Percentiles rank a stretch among this genome's conserved stretches.
These are phyloP conservation scores for Alternaria arborescens DNA, from an alignment of 2,329 filamentous ascomycete species.

Conservation along the genomic window DNA sequence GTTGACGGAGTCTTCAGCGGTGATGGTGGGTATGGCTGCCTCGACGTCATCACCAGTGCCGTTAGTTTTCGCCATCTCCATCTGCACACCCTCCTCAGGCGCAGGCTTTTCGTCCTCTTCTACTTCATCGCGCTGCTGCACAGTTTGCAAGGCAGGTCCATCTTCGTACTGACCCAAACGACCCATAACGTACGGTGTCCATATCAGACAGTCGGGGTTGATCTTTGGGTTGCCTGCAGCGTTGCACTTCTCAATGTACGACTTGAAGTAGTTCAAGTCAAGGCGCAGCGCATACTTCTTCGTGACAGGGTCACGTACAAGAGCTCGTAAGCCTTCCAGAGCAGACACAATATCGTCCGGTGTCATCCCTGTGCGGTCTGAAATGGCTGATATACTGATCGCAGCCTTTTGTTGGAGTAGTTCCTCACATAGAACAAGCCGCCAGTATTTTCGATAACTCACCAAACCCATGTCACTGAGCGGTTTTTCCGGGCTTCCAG, in stretches of 20 bases:
- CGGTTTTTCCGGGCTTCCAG: slow-evolving; percentile 95
- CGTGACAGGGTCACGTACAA: slow-evolving; percentile 89
- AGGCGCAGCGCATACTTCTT: slow-evolving; percentile 89
- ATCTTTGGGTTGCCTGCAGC: slow-evolving; percentile 87
- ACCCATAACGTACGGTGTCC: slow-evolving; percentile 98
- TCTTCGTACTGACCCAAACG: slow-evolving; percentile 84
- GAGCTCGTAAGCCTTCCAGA: slow-evolving; percentile 85
- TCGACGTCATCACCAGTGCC: slow-evolving; percentile 27
- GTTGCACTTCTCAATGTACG: slow-evolving; percentile 90
- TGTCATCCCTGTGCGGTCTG: slow-evolving; percentile 92
- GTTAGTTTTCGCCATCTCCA: slow-evolving; percentile 41
- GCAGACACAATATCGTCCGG: slow-evolving; percentile 95
- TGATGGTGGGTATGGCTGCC: slow-evolving; percentile 30
- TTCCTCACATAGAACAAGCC: slow-evolving; percentile 85
- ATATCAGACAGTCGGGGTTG: slow-evolving; percentile 80
- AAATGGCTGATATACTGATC: slow-evolving; percentile 70
- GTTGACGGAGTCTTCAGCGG: slow-evolving; percentile 40
- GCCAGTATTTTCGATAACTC: slow-evolving; percentile 98
- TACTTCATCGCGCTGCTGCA: slow-evolving; percentile 85
- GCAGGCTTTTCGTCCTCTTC: slow-evolving; percentile 52
- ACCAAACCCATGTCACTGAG: slow-evolving; percentile 97
- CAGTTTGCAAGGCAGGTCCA: slow-evolving; percentile 80
- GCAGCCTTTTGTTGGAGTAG: slow-evolving; percentile 70
- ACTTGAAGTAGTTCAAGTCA: slow-evolving; percentile 82
- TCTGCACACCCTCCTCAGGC: slow-evolving; percentile 57